Base-by-base conservation (phyloP, 2,329 filamentous ascomycete genomes). In the Fusarium chaquense region DNA sequence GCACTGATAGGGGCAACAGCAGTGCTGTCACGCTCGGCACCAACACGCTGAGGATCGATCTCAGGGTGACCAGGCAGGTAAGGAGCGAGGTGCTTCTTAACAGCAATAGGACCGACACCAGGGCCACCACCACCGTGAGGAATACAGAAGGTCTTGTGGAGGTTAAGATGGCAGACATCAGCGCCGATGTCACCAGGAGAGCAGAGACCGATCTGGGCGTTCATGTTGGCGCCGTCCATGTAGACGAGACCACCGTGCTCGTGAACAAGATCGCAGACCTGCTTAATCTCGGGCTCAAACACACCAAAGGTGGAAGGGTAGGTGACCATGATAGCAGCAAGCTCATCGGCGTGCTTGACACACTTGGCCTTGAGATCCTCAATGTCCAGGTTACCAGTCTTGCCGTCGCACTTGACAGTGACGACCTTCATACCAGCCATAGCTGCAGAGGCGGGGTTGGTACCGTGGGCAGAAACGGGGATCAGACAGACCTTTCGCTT, bases 141-240 rank as follows among this genome's bases (percentile, higher is more conserved):
- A 75, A 98, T 98, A 80, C 95, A 98, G 86, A 98, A 98, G 13
- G 95, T 98, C 87, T 98, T 98, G 88, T 98, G 95, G 28, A 98
- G 87, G 82, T 98, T 98, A 62, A 98, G 85, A 83, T 98, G 95
- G 86, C 95, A 98, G 40, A 98, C 94, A 78, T 98, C 95, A 30
- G 95, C 95, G n/a, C 95, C 95, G 72, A 98, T 97, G 79, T 97
- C 93, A 41, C 95, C 95, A 3, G 95, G 95, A 6, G 93, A 97
- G 84, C 93, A 97, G 15, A 98, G 87, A 12, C 95, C 95, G 66
- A 98, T 97, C 81, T 98, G 95, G 12, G 95, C 95, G 78, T 98
- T 98, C 93, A 98, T 95, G 83, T 98, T 98, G 72, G 95, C 95
- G 44, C 95, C 95, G 77, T 98, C 95, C 95, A 98, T 98, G 84